These are phyloP conservation scores for Chromera velia DNA, from an alignment of 73 alveolate genomes.

Conservation along the genomic window DNA sequence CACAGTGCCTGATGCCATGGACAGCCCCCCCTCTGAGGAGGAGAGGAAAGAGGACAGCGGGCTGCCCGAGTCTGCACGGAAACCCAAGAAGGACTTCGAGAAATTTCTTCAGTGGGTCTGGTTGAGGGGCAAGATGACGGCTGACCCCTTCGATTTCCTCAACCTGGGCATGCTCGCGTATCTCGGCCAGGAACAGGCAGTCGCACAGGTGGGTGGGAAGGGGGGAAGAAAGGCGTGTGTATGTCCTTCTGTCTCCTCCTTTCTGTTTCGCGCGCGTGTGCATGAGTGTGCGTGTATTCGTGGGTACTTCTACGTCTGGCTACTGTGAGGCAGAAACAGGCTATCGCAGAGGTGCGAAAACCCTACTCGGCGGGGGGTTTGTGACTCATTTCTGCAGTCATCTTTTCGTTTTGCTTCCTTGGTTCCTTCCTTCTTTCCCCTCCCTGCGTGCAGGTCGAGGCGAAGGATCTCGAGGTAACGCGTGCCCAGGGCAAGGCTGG, in stretches of 20 bases:
- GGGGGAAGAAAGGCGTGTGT: not conserved
- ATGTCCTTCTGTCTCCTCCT: too few species aligned
- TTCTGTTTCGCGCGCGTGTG: too few species aligned
- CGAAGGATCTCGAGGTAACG: slow-evolving; percentile 7
- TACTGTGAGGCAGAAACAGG: not conserved
- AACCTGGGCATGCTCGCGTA: not conserved
- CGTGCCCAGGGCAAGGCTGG: slow-evolving; percentile 26
- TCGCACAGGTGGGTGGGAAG: not conserved
- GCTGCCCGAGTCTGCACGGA: not conserved
- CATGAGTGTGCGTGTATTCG: too few species aligned
- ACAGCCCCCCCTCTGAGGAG: not conserved
- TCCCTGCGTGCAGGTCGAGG: slow-evolving; percentile 25
- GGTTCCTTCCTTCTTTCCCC: too few species aligned
- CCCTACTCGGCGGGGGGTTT: too few species aligned
- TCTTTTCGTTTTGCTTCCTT: not conserved
- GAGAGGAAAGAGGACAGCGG: not conserved
- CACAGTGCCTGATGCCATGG: too few species aligned
- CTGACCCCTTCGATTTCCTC: not conserved
- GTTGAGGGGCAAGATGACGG: not conserved
- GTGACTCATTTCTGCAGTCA: too few species aligned
- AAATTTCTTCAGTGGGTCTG: too few species aligned
- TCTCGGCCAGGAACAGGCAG: not conserved
- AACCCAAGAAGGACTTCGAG: too few species aligned
- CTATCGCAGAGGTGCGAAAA: too few species aligned
- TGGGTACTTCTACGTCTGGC: too few species aligned